Evolutionary conservation across 2,329 filamentous ascomycete species (phyloP).

Genomic region (Colletotrichum cereale): DNA sequence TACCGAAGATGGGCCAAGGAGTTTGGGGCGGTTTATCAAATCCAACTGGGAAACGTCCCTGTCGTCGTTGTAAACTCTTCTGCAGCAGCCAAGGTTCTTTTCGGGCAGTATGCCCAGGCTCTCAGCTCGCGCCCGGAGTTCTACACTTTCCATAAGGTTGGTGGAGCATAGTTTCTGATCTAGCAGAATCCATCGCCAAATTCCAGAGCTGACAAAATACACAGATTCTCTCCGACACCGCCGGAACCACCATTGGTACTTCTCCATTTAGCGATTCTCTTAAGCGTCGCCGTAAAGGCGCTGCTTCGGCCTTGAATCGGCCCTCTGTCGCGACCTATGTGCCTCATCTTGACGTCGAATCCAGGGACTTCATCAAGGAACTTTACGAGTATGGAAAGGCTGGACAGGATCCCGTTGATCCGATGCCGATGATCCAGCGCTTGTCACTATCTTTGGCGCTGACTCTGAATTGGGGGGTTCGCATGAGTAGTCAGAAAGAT

Average conservation of each 20-base stretch:
- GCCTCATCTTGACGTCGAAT: constrained; percentile 72
- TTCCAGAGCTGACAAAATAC: neutral
- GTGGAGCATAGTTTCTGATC: neutral
- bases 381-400: constrained; percentile 68
- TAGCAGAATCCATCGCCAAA: neutral
- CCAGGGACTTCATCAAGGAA: constrained; percentile 72
- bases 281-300: constrained; percentile 74
- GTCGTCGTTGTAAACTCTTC: constrained; percentile 69
- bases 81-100: constrained; percentile 62
- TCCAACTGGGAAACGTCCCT: constrained; percentile 68
- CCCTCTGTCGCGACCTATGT: constrained; percentile 74
- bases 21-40: constrained; percentile 66
- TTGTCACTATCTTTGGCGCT: constrained; percentile 72
- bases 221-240: constrained; percentile 72
- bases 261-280: constrained; percentile 75
- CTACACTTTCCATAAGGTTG: constrained; percentile 70
- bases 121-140: constrained; percentile 68
- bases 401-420: constrained; percentile 68
- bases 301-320: constrained; percentile 74
- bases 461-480: constrained; percentile 75
- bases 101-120: constrained; percentile 65
- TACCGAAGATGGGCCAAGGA: constrained; percentile 66
- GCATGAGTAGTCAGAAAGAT: constrained; percentile 68
- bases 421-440: constrained; percentile 77
- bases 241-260: constrained; percentile 76